Evolutionary conservation across 257 asterid genomes (phyloP), one percentile per base, ranked within the genome.

Genomic region (Paraleonurus japonicus): DNA sequence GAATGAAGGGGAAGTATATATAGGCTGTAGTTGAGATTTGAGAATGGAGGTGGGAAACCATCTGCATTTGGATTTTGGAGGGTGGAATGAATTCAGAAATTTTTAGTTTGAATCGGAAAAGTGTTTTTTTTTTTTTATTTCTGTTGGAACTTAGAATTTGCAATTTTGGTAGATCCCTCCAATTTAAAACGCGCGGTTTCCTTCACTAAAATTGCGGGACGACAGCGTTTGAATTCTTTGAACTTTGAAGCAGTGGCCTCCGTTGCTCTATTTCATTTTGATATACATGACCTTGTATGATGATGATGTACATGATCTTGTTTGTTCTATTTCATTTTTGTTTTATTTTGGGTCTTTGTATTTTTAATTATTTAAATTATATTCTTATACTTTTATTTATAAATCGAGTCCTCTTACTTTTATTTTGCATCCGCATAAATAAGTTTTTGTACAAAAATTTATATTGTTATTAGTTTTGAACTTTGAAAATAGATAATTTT

Each of bases 11-110:
- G 48, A 1, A 22, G 55, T 47, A 65, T 66, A 65, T 66, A 39
- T 60, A n/a, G 11, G n/a, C 4, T 41, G 65, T 71, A 65, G 41
- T 11, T 13, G 33, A 24, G 47, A 55, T 35, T 43, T 43, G 51
- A 43, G 19, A 43, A 65, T 22, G 65, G 33, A 11, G 60, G 74
- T 71, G 77, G 81, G 77, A 35, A 65, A 66, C 2, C 4, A 28
- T 47, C 30, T 17, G 53, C 65, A 77, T 33, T 65, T 76, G 61
- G 81, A 30, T 19, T 54, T 70, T 76, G 70, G 81, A 70, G 61
- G 73, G 75, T 24, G 39, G 59, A 41, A 35, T 17, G 82, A 39
- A 61, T 48, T 39, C 47, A 69, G 60, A 67, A 67, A 15, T 24
- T 72, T 63, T 61, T 66, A 67, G 57, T 71, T 58, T 72, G 64